These are phyloP conservation scores for Acorus gramineus DNA, from an alignment of 106 monocot species.

Conservation along the genomic window DNA sequence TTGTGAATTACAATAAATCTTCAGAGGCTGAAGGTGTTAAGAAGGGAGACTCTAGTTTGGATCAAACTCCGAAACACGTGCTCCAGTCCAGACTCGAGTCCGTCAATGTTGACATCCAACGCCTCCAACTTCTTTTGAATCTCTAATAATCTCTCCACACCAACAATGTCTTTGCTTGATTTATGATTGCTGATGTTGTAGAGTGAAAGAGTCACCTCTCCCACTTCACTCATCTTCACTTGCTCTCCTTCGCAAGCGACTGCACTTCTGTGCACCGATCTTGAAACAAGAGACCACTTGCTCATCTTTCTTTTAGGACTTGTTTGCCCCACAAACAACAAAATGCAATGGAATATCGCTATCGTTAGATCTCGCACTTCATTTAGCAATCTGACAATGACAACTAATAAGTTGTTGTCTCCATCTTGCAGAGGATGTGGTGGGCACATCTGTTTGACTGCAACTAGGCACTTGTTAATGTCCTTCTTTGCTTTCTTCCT, in stretches of 20 bases:
- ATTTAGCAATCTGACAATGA: background rate
- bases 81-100: conserved; percentile 23
- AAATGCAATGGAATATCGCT: conserved; percentile 3
- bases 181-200: background rate
- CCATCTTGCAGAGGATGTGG: background rate
- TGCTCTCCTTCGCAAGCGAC: background rate
- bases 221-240: background rate
- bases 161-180: background rate
- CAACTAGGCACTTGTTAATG: conserved; percentile 9
- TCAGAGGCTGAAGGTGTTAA: conserved; percentile 9
- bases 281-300: conserved; percentile 7
- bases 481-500: conserved; percentile 15
- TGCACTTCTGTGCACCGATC: background rate
- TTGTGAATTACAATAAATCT: too few species aligned
- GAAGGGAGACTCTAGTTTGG: conserved; percentile 34
- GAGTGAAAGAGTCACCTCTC: background rate
- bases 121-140: background rate
- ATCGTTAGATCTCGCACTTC: conserved; percentile 3
- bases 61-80: conserved; percentile 21
- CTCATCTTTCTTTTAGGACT: too few species aligned
- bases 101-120: conserved; percentile 12
- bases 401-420: background rate
- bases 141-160: conserved; percentile 6
- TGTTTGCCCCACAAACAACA: background rate
- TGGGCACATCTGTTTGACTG: conserved; percentile 9